Base-by-base conservation (phyloP, 2,329 filamentous ascomycete species). In the Huntiella decipiens region DNA sequence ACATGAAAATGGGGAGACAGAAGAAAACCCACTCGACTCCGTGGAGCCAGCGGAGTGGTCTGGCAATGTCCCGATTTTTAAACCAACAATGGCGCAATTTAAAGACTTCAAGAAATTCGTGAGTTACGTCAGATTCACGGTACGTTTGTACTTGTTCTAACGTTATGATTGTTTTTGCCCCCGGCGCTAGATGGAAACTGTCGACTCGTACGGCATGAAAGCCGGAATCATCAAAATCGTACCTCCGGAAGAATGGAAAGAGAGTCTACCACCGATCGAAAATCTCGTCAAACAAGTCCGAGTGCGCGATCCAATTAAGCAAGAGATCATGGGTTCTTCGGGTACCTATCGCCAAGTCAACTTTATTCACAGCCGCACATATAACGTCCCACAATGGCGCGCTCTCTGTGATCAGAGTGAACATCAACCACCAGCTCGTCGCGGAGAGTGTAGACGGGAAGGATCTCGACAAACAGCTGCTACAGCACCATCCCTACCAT, bases 341-440 rank as follows among this genome's bases (percentile, higher is more conserved):
- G 92, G 91, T 47, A 92, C 84, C 47, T 98, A 95, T 59, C 88
- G 88, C 33, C 91, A 98, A 61, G 84, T 91, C 57, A 98, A 98
- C 58, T 87, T 98, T 50, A 79, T 96, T 56, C 92, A 95, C 63
- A 85, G 92, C 59, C 75, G 91, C 58, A 86, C 86, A 11, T 98
- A 98, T 66, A 98, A 95, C 54, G 68, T 98, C 4, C 88, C 88
- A 1, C 87, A 98, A 61, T 98, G 91, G 91, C 84, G 86, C 54
- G 74, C 83, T 46, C 70, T 96, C 35, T 95, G 87, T 58, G 83
- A 95, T 52, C 86, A 95, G 62, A 87, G 84, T 58, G 87, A 94
- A 55, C 86, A 98, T 59, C 91, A 96, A 56, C 91, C 91, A 7
- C 91, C 91, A 0, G 91, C 91, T 4, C 79, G 79, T 56, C 78